Percentiles rank a stretch among this genome's conserved stretches.
Conservation (phyloP, 495 filamentous ascomycete species). For the Aspergillus sparsus region DNA sequence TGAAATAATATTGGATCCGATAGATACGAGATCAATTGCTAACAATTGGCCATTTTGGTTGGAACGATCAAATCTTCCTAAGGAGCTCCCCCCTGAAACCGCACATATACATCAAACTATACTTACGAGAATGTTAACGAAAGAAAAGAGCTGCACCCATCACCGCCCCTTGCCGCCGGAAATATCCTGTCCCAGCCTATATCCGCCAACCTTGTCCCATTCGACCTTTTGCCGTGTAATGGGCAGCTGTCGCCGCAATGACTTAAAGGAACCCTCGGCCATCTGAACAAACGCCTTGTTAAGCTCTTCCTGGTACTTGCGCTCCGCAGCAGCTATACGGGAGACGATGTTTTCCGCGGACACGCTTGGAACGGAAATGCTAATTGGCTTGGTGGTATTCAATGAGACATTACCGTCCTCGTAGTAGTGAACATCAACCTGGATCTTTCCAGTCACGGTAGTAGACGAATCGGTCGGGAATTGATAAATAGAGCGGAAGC, state of each 20-base stretch:
- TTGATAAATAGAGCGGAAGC: conserved; percentile 85
- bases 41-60: no score
- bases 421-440: conserved; percentile 91
- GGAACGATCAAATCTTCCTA: no score
- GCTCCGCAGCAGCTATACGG: conserved; percentile 76
- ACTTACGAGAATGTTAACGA: no score
- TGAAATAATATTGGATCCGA: no score
- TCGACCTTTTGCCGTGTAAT: conserved; percentile 98
- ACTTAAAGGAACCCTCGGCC: conserved; percentile 94
- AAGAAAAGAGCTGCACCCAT: neutral
- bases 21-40: no score
- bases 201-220: conserved; percentile 99
- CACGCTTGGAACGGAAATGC: conserved; percentile 55
- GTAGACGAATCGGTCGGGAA: conserved; percentile 61
- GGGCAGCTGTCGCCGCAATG: conserved; percentile 85
- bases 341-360: conserved; percentile 68
- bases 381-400: conserved; percentile 75
- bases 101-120: no score
- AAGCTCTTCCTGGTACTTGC: conserved; percentile 93
- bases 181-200: conserved; percentile 77
- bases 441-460: conserved; percentile 46
- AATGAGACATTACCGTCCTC: conserved; percentile 98
- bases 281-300: conserved; percentile 85
- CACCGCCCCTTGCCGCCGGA: conserved; percentile 44
- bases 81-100: no score